Evolutionary conservation across 768 basidiomycete genomes (phyloP).

Genomic region (Inosperma sp.): DNA sequence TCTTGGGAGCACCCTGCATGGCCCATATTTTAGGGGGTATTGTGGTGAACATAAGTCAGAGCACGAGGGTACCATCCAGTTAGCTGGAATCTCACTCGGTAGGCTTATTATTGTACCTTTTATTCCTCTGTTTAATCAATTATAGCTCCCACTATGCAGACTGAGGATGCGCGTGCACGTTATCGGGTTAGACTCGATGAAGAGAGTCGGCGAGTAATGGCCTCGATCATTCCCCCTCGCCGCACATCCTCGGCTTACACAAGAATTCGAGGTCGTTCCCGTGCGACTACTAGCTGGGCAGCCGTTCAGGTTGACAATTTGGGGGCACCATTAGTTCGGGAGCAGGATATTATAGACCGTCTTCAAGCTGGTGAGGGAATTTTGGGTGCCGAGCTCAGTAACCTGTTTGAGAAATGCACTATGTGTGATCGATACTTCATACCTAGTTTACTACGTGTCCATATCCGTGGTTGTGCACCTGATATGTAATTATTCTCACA

Average conservation of each 20-base stretch:
- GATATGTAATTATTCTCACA: too few relatives aligned
- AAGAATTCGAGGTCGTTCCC: not conserved
- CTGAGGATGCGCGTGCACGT: not conserved
- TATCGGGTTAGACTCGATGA: constrained; percentile 1
- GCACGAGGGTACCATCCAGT: too few relatives aligned
- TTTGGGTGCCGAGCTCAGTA: not conserved
- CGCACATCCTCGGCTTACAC: constrained; percentile 3
- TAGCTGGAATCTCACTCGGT: too few relatives aligned
- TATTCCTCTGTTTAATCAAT: not conserved
- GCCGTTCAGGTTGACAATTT: not conserved
- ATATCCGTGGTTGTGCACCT: not conserved
- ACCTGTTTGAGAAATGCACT: not conserved
- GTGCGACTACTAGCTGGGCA: not conserved
- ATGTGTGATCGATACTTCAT: not conserved
- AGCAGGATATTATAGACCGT: constrained; percentile 2
- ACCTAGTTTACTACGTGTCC: not conserved
- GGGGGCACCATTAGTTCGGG: not conserved
- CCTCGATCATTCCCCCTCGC: not conserved
- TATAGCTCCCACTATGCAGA: not conserved
- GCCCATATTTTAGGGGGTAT: not conserved
- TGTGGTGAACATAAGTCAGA: too few relatives aligned
- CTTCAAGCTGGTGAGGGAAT: not conserved
- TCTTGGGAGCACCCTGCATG: not conserved
- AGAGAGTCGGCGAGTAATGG: not conserved
- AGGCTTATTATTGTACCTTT: not conserved